phyloP scores from a whole-genome alignment of 1,139 yeast species.

The Nadsonia commutata region DNA sequence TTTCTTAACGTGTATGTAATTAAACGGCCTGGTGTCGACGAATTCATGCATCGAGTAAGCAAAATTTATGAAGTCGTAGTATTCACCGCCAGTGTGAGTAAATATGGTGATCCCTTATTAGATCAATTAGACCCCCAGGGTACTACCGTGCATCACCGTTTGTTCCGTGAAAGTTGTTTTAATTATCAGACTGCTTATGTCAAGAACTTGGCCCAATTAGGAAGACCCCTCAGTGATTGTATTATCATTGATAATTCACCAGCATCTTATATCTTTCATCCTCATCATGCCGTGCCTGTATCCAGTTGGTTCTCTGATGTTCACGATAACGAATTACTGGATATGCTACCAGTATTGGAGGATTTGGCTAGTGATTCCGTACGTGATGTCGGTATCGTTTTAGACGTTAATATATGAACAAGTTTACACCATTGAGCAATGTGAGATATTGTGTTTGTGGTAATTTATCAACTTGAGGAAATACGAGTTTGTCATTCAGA shows the following conservation, averaged over 20 bases:
- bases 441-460: no score
- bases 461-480: no score
- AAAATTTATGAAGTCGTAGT: constrained; percentile 86
- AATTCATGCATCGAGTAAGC: constrained; percentile 72
- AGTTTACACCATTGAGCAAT: no score
- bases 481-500: no score
- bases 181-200: constrained; percentile 85
- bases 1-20: constrained; percentile 90
- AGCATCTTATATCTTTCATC: constrained; percentile 91
- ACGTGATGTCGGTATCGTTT: constrained; percentile 68
- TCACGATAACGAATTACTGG: constrained; percentile 88
- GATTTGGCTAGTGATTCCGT: constrained; percentile 57
- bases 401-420: constrained; percentile 40
- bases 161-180: constrained; percentile 76
- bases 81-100: constrained; percentile 87
- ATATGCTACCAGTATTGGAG: constrained; percentile 78
- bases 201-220: constrained; percentile 84
- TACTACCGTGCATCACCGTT: constrained; percentile 69
- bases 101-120: constrained; percentile 89
- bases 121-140: constrained; percentile 63
- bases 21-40: constrained; percentile 96
- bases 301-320: constrained; percentile 98
- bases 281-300: constrained; percentile 96
- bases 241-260: constrained; percentile 95
- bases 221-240: constrained; percentile 73